Evolutionary conservation across 805 yeast species (phyloP).

Genomic region (Candida xiaguanensis): DNA sequence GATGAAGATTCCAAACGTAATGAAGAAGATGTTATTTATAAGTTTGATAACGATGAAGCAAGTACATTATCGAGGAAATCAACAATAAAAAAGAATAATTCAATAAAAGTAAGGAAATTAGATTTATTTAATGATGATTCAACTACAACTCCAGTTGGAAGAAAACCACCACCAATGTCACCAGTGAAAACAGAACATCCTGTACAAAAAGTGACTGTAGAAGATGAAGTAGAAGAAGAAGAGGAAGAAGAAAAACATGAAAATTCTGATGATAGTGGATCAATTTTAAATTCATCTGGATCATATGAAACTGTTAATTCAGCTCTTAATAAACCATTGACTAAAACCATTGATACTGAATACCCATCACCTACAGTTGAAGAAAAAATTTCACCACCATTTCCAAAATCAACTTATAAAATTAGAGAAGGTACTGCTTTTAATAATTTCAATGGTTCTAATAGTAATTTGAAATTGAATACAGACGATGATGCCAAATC

Average conservation of each 20-base stretch:
- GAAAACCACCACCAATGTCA: slow-evolving; percentile 10
- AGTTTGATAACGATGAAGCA: slow-evolving; percentile 26
- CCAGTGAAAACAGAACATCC: slow-evolving; percentile 4
- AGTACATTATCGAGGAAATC: slow-evolving; percentile 34
- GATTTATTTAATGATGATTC: slow-evolving; percentile 26
- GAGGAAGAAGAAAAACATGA: slow-evolving; percentile 10
- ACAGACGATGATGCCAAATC: background rate
- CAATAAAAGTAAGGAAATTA: slow-evolving; percentile 38
- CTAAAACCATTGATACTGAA: background rate
- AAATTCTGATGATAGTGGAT: slow-evolving; percentile 10
- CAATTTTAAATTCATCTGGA: slow-evolving; percentile 13
- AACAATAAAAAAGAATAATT: slow-evolving; percentile 36
- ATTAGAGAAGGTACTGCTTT: slow-evolving; percentile 29
- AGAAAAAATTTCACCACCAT: background rate
- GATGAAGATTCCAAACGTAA: slow-evolving; percentile 21
- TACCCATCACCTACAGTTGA: slow-evolving; percentile 1
- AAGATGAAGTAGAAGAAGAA: background rate
- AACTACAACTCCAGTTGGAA: background rate
- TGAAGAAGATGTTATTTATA: slow-evolving; percentile 23
- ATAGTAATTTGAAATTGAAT: slow-evolving; percentile 39
- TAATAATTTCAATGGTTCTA: slow-evolving; percentile 34
- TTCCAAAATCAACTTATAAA: slow-evolving; percentile 2
- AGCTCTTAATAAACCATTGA: background rate
- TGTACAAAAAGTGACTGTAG: background rate
- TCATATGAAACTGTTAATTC: slow-evolving; percentile 4